Evolutionary conservation across 1,284 basidiomycete species (phyloP), one percentile per base, ranked within the genome.

Genomic region (Ceratobasidium sp.): DNA sequence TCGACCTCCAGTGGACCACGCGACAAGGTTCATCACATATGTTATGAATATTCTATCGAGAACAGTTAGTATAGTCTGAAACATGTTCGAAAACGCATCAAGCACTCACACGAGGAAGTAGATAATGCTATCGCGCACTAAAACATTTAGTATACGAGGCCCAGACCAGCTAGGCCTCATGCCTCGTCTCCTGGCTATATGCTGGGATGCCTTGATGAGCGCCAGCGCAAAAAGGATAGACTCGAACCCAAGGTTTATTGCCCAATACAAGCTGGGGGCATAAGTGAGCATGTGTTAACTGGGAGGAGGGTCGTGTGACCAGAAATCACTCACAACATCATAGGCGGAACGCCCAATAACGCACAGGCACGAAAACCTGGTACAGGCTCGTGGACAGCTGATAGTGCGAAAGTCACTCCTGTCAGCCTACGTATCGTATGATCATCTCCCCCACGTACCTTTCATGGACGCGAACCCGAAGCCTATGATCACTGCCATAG

Each of bases 261-360:
- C 71, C 71, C 71, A 73, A 27, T 73, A 73, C 54, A 73, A 62
- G 71, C 71, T 73, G 62, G 22, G n/a, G 27, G 9, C 33, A 47
- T 27, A 14, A 24, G 11, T 27, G 6, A 41, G 33, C 14, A 27
- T 54, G 47, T 53, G 24, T 53, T 27, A 60, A 29, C 14, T 29
- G 22, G 33, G 19, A 41, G 31, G 33, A 44, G 29, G 14, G 47
- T 15, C 29, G 36, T 41, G 36, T 41, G 36, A 41, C 36, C 36
- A 41, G 15, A 22, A 24, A 24, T 19, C 8, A 62, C 71, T 27
- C 29, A 73, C 71, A 44, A 73, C 71, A 73, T 63, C 48, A 47
- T 41, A 17, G 27, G 19, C 3, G 71, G 71, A 24, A 73, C 50
- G 22, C 71, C 48, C n/a, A 27, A 27, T 36, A 73, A 29, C 2